These are phyloP conservation scores for Thermothelomyces thermophilus DNA, from an alignment of 2,329 filamentous ascomycete species.

Conservation along the genomic window DNA sequence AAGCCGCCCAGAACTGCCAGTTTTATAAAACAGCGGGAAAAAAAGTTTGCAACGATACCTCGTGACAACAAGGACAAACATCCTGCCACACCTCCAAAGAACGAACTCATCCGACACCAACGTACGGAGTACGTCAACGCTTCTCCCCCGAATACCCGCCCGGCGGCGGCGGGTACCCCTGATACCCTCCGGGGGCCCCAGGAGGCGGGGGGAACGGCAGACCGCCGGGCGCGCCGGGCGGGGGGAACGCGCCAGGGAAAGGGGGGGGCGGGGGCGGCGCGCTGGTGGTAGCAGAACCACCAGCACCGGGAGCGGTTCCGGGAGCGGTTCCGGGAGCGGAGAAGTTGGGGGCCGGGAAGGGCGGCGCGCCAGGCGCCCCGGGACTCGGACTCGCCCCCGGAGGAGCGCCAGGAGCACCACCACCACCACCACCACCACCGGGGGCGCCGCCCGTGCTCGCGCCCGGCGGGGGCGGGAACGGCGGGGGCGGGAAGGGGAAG, in stretches of 20 bases:
- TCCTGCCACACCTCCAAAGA: no score
- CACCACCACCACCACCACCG: no score
- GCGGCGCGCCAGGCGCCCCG: slow-evolving; percentile 14
- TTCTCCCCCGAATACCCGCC: slow-evolving; percentile 13
- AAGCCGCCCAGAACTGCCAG: no score
- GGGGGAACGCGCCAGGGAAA: slow-evolving; percentile 20
- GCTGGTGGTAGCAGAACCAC: slow-evolving; percentile 10
- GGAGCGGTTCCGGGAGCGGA: slow-evolving; percentile 1
- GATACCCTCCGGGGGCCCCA: slow-evolving; percentile 22
- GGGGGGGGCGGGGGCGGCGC: slow-evolving; percentile 31
- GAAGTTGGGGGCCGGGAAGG: slow-evolving; percentile 27
- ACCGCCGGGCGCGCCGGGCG: slow-evolving; percentile 18
- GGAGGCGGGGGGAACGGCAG: slow-evolving; percentile 24
- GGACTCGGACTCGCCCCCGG: no score
- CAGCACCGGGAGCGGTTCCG: neutral
- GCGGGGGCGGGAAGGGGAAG: slow-evolving; percentile 13
- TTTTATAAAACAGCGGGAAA: no score
- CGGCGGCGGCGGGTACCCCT: slow-evolving; percentile 41
- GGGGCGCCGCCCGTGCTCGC: slow-evolving; percentile 24
- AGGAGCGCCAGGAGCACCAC: no score
- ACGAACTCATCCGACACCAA: no score
- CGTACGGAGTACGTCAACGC: neutral
- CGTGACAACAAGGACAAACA: no score
- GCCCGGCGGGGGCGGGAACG: slow-evolving; percentile 30
- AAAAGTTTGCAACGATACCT: no score